Base-by-base conservation (phyloP, 331 rosid species). In the Arachis monticola region DNA sequence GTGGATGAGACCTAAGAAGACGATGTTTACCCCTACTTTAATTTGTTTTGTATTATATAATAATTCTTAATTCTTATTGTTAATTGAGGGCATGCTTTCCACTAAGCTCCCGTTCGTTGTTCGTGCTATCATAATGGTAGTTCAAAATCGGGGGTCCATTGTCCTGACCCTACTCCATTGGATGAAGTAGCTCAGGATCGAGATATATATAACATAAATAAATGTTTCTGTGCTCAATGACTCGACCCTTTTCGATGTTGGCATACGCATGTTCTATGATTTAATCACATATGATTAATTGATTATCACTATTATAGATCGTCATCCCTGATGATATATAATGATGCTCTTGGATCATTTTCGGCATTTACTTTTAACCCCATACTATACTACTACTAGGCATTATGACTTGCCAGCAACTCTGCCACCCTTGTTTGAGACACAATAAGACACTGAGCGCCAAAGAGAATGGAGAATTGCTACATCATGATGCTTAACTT, bases 351-450 rank as follows among this genome's bases (percentile, higher is more conserved):
- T 35, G 40, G 40, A 35, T 35, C 40, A 35, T 35, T 35, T 35
- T 35, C 40, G 40, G 40, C 40, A 35, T 4, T 35, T 35, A 35
- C 40, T 35, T 35, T 35, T 35, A 35, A 35, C 40, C 40, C 40
- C 40, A 22, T 22, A 22, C 48, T 61, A 64, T 65, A 77, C 72
- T 75, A 87, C 83, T 65, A 67, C 79, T 45, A 42, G 82, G 75
- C 73, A 81, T 82, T 60, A 88, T 90, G 80, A 85, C 59, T 77
- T 69, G 78, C 84, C 79, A 80, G 88, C 47, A 70, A 69, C 74
- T 71, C 60, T 89, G 97, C 87, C 86, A 73, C 90, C 90, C 72
- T 65, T 77, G 58, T 68, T 78, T 80, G 83, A 79, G 92, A 91
- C 97, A 91, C 77, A 81, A 76, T 74, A 65, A 75, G 79, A 78